These are phyloP conservation scores for Linderina pennispora DNA, from an alignment of 192 early-diverging fungal genomes.

Conservation along the genomic window DNA sequence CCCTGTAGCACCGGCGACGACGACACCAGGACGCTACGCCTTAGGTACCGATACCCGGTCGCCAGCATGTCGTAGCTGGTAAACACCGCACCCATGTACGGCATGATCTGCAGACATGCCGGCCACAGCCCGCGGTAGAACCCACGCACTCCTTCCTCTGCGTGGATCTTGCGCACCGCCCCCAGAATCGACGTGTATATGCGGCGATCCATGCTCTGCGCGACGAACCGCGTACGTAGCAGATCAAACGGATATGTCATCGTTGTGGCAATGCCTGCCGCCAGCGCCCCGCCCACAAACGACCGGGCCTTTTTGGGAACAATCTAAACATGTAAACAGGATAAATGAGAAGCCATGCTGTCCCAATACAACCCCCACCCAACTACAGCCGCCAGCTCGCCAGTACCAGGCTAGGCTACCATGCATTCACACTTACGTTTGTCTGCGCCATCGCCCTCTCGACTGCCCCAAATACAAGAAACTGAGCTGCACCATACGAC, in stretches of 20 bases:
- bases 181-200: slow-evolving; percentile 61
- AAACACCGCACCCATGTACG: slow-evolving; percentile 95
- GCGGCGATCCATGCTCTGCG: slow-evolving; percentile 61
- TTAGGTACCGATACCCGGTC: slow-evolving; percentile 30
- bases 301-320: slow-evolving; percentile 44
- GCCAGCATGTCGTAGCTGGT: slow-evolving; percentile 63
- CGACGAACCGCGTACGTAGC: slow-evolving; percentile 87
- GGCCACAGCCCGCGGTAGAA: slow-evolving; percentile 84
- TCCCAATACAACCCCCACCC: too few relatives aligned
- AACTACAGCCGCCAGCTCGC: too few relatives aligned
- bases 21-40: neutral
- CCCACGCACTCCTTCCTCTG: slow-evolving; percentile 70
- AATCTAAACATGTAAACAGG: too few relatives aligned
- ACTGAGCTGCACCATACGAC: slow-evolving; percentile 84
- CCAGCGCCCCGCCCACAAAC: slow-evolving; percentile 72
- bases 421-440: too few relatives aligned
- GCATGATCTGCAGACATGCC: slow-evolving; percentile 81
- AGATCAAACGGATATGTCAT: slow-evolving; percentile 95
- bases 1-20: neutral
- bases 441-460: slow-evolving; percentile 17
- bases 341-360: too few relatives aligned
- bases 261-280: slow-evolving; percentile 72
- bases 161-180: slow-evolving; percentile 60
- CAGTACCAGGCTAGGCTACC: too few relatives aligned
- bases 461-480: slow-evolving; percentile 64